phyloP scores from a whole-genome alignment of 768 basidiomycete species.

The Phylloporus sp. region DNA sequence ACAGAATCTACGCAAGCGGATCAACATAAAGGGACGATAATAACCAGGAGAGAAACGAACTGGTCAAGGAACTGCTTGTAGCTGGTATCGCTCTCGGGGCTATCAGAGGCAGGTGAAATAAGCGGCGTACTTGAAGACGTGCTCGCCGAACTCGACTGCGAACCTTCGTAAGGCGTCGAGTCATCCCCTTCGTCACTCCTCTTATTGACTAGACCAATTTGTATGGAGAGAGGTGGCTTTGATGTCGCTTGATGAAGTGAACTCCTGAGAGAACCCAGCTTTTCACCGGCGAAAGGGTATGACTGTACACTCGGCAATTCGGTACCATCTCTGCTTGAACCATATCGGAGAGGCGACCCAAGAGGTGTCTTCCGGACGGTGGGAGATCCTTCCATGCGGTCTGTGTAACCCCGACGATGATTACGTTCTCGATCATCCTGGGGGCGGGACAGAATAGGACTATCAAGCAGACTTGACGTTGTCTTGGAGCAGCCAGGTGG shows the following conservation, averaged over 20 bases:
- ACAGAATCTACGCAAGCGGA: conserved; percentile 54
- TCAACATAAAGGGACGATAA: conserved; percentile 1
- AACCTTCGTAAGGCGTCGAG: conserved; percentile 47
- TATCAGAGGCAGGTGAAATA: conserved; percentile 38
- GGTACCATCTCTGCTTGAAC: conserved; percentile 20
- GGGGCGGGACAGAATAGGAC: conserved; percentile 8
- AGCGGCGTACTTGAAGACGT: conserved; percentile 43
- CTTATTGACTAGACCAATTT: conserved; percentile 1
- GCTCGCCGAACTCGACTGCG: conserved; percentile 42
- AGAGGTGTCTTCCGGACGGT: conserved; percentile 46
- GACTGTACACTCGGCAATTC: conserved; percentile 34
- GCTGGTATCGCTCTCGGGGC: conserved; percentile 32
- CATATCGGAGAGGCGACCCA: conserved; percentile 38
- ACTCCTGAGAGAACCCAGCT: conserved; percentile 6
- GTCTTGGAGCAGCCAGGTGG: conserved; percentile 9
- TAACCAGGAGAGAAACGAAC: conserved; percentile 39
- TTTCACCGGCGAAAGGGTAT: conserved; percentile 27
- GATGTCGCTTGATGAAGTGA: background rate
- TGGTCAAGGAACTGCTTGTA: conserved; percentile 64
- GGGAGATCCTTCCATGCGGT: conserved; percentile 33
- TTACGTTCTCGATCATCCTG: conserved; percentile 34
- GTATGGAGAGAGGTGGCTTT: conserved; percentile 15
- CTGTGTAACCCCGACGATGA: conserved; percentile 59
- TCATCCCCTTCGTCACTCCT: conserved; percentile 24
- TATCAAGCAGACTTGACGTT: conserved; percentile 2